Percentiles rank a stretch among this genome's conserved stretches.
Evolutionary conservation across 1,284 basidiomycete genomes (phyloP).

Genomic region (Takashimella tepidaria): DNA sequence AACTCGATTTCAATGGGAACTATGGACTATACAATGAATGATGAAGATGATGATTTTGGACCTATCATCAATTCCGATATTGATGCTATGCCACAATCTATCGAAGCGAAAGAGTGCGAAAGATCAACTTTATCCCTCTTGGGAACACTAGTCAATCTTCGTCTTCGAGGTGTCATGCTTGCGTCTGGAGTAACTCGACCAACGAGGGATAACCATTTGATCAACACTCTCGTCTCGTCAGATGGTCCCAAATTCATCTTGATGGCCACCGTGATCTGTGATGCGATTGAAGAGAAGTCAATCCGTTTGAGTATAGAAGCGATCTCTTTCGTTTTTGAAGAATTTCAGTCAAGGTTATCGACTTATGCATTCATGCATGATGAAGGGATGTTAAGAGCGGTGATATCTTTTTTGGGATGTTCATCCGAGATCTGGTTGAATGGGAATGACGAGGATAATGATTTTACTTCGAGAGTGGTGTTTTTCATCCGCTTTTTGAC

Average conservation of each 20-base stretch:
- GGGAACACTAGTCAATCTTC: constrained; percentile 30
- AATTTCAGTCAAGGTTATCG: constrained; percentile 55
- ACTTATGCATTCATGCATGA: constrained; percentile 59
- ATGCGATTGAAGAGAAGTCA: constrained; percentile 55
- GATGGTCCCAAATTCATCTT: constrained; percentile 56
- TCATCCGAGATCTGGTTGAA: constrained; percentile 64
- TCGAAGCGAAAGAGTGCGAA: constrained; percentile 31
- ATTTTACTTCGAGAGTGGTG: constrained; percentile 52
- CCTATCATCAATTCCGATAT: constrained; percentile 53
- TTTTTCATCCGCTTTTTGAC: constrained; percentile 57
- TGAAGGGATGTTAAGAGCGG: constrained; percentile 55
- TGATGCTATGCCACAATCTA: constrained; percentile 31
- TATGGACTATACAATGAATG: too few species aligned
- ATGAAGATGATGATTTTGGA: constrained; percentile 62
- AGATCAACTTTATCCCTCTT: constrained; percentile 23
- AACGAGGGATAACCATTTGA: constrained; percentile 60
- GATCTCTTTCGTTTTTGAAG: constrained; percentile 55
- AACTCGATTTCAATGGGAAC: too few species aligned
- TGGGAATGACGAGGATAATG: constrained; percentile 43
- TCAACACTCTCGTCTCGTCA: constrained; percentile 57
- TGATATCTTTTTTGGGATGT: constrained; percentile 61
- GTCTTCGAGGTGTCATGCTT: constrained; percentile 54
- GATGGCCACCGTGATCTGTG: constrained; percentile 57
- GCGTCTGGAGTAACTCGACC: constrained; percentile 54
- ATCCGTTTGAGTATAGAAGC: constrained; percentile 56